Evolutionary conservation across 2,329 filamentous ascomycete genomes (phyloP), one percentile per base, ranked within the genome.

Genomic region (Didymella lethalis): DNA sequence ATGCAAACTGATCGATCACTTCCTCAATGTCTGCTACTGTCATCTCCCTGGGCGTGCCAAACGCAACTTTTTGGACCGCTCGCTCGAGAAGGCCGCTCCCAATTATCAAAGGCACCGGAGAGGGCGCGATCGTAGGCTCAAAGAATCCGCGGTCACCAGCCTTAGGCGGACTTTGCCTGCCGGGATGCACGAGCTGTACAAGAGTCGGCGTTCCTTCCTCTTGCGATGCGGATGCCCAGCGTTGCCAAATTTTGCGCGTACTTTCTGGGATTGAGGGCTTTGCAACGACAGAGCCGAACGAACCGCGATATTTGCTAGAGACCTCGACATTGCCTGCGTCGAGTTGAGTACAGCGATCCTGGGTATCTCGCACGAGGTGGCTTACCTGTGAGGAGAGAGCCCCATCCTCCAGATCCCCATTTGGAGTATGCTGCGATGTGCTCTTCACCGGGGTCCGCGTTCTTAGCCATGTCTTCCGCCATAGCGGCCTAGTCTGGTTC

Each of bases 151-250:
- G 65, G 34, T 74, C 66, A 53, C 84, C 80, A n/a, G 83, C 75
- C 5, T 64, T 62, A 7, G 64, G 47, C 5, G 75, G 70, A 10
- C 78, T 78, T 69, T 88, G 86, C 0, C 86, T 79, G 11, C 87
- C 87, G 0, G 87, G 85, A 67, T 90, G 88, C 50, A 80, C 82
- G 57, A 90, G 76, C 68, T 90, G 87, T 4, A 80, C 82, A 20
- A 89, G 75, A 14, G 85, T 77, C 4, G 53, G 46, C 7, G 46
- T 55, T 10, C 46, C 38, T 25, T 55, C 31, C 18, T 31, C 14
- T 14, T 10, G 88, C 77, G 48, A 88, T 86, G 79, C 57, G 25
- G 60, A 26, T 11, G 63, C 61, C 63, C 62, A 67, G 31, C 40
- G 52, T 43, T 51, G 61, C 66, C 63, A 70, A 11, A 53, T 31